These are phyloP conservation scores for Melocanna baccifera DNA, from an alignment of 176 grass and related monocot genomes.

Conservation along the genomic window DNA sequence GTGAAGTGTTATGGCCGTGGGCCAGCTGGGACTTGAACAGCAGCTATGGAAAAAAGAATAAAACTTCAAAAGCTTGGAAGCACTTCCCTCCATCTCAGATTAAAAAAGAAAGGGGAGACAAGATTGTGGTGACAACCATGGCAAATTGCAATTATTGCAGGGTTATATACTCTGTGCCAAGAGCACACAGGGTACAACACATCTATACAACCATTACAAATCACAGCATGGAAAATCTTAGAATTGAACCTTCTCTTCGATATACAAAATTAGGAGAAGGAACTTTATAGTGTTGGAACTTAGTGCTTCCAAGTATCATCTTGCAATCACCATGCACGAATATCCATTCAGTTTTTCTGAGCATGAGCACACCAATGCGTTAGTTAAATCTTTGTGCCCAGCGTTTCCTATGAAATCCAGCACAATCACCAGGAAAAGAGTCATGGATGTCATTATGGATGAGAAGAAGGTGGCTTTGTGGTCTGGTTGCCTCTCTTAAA, in stretches of 20 bases:
- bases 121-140: not conserved
- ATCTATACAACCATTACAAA: not conserved
- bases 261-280: not conserved
- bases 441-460: not conserved
- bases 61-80: not conserved
- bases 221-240: not conserved
- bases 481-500: not conserved
- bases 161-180: not conserved
- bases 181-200: not conserved
- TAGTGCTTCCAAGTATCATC: not conserved
- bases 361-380: conserved; percentile 6
- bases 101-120: not conserved
- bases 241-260: not conserved
- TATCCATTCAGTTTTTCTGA: not conserved
- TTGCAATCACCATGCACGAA: not conserved
- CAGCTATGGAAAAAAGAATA: not conserved
- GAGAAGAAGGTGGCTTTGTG: not conserved
- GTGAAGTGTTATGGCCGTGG: no score
- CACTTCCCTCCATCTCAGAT: not conserved
- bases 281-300: not conserved
- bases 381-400: not conserved
- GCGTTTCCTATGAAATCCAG: not conserved
- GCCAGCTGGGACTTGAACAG: not conserved
- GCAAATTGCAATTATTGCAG: not conserved
- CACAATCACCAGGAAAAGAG: conserved; percentile 7